Evolutionary conservation across 257 asterid species (phyloP), one percentile per base, ranked within the genome.

Genomic region (Rehmannia glutinosa): DNA sequence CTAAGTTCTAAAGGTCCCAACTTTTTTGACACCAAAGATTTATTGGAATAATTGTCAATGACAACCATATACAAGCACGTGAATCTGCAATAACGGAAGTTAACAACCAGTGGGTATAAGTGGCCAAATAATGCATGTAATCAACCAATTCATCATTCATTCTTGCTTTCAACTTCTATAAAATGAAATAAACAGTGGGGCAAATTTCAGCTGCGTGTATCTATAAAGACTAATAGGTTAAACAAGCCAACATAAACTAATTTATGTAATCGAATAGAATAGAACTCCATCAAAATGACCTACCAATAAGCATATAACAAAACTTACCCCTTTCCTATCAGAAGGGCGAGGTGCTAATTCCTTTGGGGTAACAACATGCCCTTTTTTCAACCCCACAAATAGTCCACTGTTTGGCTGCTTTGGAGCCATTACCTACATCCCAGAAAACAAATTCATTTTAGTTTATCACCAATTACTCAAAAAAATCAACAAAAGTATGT

Each of bases 271-370:
- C 17, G 8, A 36, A 30, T 9, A 23, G 17, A 24, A 47, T 4
- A 28, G 28, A 46, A 36, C 32, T 19, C n/a, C 28, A 42, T 63
- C 16, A 39, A 33, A 35, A 23, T 19, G 23, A 63, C 4, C 41
- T 10, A 45, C 17, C 64, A 52, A 23, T 8, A 13, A 35, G 3
- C 13, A 24, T 43, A 1, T 6, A 25, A 54, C 9, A 59, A 3
- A 56, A 64, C 83, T 69, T 82, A 91, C 98, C 72, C 98, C 98
- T 81, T 91, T 89, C 78, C 98, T 81, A 23, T 76, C 92, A 0
- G 98, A 89, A 1, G 98, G 98, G 59, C 95, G 95, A 0, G 96
- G 86, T 5, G 92, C 92, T 58, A 89, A 61, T 49, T 89, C 96
- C 79, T 87, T 91, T 23, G 87, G 92, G 59, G 98, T 91, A 12